A percentile compares a stretch with the other conserved stretches of the same genome.
Conservation (phyloP, 1,139 yeast species). For the Yamadazyma dushanensis region DNA sequence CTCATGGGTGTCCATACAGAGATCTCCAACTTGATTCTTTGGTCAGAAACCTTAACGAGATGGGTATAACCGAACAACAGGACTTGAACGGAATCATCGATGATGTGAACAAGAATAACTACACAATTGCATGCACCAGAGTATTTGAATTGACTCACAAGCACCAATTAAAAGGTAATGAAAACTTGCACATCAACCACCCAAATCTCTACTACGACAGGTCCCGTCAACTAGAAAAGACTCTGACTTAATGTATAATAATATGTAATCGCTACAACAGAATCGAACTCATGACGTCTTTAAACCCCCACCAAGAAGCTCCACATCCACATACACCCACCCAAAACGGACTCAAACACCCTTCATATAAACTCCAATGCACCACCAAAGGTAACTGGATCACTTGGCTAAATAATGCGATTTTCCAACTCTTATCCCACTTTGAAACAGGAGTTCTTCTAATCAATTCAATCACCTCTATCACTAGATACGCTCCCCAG, state of each 20-base stretch:
- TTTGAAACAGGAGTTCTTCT: constrained; percentile 41
- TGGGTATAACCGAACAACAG: constrained; percentile 71
- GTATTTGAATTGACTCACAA: constrained; percentile 83
- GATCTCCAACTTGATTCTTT: constrained; percentile 67
- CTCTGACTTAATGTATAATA: constrained; percentile 3
- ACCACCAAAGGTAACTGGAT: constrained; percentile 56
- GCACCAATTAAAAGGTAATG: constrained; percentile 46
- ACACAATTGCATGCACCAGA: constrained; percentile 84
- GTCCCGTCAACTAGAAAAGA: constrained; percentile 47
- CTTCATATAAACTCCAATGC: constrained; percentile 59
- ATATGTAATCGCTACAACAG: constrained; percentile 16
- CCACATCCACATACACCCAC: constrained; percentile 50
- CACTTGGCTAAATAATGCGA: constrained; percentile 37
- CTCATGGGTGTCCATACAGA: constrained; percentile 92
- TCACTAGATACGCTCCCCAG: constrained; percentile 55
- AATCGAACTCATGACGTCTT: constrained; percentile 39
- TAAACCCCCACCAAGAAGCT: constrained; percentile 49
- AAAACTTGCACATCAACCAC: constrained; percentile 64
- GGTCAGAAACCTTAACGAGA: constrained; percentile 50
- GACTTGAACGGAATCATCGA: constrained; percentile 65
- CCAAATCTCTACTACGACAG: constrained; percentile 89
- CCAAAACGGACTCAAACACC: constrained; percentile 55
- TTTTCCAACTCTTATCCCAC: constrained; percentile 40
- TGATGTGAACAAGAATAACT: constrained; percentile 64
- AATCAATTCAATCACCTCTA: constrained; percentile 47